Evolutionary conservation across 73 alveolate genomes (phyloP).

Genomic region (Paramecium primaurelia): DNA sequence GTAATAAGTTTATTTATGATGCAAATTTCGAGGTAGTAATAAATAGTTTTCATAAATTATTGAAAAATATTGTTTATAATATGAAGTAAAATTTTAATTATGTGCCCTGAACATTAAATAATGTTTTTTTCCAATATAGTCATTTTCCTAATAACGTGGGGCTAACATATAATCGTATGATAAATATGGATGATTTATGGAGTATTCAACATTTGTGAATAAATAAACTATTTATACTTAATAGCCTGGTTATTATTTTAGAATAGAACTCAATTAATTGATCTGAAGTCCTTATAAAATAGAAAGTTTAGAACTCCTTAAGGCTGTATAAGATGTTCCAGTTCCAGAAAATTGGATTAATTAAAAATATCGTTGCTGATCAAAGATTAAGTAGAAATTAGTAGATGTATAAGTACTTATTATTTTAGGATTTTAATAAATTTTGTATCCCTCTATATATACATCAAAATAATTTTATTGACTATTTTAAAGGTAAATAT

Average conservation of each 20-base stretch:
- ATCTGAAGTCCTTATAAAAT: background rate
- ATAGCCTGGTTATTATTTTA: background rate
- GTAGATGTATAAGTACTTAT: no score
- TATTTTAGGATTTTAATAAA: no score
- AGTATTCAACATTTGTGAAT: background rate
- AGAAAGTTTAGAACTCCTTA: background rate
- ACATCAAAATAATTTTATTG: no score
- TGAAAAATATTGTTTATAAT: background rate
- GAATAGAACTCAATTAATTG: background rate
- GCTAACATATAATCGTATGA: background rate
- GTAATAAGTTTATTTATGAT: background rate
- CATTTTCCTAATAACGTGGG: background rate
- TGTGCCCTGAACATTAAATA: background rate
- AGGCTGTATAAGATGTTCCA: background rate
- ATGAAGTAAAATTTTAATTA: background rate
- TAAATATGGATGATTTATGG: background rate
- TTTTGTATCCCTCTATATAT: background rate
- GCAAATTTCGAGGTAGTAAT: background rate
- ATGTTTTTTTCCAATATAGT: background rate
- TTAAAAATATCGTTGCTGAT: no score
- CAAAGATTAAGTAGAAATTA: no score
- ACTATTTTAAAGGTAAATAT: no score
- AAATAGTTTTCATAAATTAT: background rate
- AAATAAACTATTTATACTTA: background rate
- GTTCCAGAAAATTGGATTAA: no score